phyloP scores from a whole-genome alignment of 371 early-diverging fungal species.

The Mortierella sp. region DNA sequence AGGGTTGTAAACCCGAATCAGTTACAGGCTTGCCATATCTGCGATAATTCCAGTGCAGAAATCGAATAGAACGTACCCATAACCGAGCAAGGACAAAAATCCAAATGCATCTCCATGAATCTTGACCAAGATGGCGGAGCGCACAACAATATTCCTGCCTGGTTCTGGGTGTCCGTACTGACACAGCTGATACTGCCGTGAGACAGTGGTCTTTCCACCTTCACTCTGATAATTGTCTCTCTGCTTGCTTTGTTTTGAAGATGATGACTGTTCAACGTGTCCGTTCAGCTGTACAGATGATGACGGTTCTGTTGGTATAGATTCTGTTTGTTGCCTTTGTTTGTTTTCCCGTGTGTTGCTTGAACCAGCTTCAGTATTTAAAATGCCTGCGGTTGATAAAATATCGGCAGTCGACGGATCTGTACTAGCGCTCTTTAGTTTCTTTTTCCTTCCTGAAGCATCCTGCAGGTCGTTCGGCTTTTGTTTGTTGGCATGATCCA shows the following conservation, averaged over 20 bases:
- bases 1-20: background rate
- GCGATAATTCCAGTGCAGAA: too few species aligned
- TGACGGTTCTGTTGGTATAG: background rate
- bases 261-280: background rate
- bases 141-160: conserved; percentile 44
- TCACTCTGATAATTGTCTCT: background rate
- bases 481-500: conserved; percentile 16
- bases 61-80: conserved; percentile 21
- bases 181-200: conserved; percentile 45
- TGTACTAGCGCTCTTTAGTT: background rate
- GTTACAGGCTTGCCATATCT: too few species aligned
- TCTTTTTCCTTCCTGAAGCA: conserved; percentile 8
- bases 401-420: background rate
- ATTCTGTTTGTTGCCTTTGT: background rate
- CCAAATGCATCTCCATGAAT: conserved; percentile 50
- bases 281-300: background rate
- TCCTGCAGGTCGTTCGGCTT: background rate
- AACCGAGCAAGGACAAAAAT: conserved; percentile 40
- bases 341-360: background rate
- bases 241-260: background rate
- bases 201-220: conserved; percentile 26
- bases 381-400: background rate
- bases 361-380: background rate
- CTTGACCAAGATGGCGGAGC: conserved; percentile 51
- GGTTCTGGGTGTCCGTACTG: conserved; percentile 54